Base-by-base conservation (phyloP, 495 filamentous ascomycete genomes). In the Lepraria neglecta region DNA sequence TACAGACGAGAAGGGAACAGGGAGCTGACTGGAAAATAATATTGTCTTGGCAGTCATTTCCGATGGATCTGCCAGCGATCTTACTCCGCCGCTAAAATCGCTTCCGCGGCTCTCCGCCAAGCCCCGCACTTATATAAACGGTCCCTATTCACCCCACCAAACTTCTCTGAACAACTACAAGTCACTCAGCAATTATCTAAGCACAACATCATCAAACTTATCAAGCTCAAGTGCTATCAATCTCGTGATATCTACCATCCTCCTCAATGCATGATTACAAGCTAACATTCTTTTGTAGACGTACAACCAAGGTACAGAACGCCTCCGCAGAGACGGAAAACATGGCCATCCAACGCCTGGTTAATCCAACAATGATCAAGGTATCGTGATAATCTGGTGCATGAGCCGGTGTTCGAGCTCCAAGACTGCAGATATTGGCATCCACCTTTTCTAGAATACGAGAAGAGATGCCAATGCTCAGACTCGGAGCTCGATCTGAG, bases 401-500 rank as follows among this genome's bases (percentile, higher is more conserved):
- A 81, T 87, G 84, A 74, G 81, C 84, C 82, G 82, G 84, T 87
- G 84, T 85, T 83, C 79, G 83, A 79, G 69, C 64, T 53, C 47
- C 30, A 35, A 48, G 40, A n/a, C 57, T 66, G 58, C 60, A 56
- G 59, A 53, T 61, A 61, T 58, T 50, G 27, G 59, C 65, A 68
- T 72, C 68, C 67, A 69, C 65, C 70, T 67, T 65, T 58, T 56
- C 45, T 21, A 47, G 17, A 45, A 14, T 35, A 58, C 53, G 60
- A 68, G 61, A 48, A 62, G 61, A 60, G 65, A 64, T 67, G 38
- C 56, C 40, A 27, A 45, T 60, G 57, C 62, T 66, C 45, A 58
- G 69, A 53, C 59, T 56, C 63, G 72, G 76, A 74, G 73, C 77
- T 82, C 78, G 80, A 81, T 84, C 90, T 94, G 90, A 95, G 87